These are phyloP conservation scores for Colletotrichum trifolii DNA, from an alignment of 2,329 filamentous ascomycete genomes.

Conservation along the genomic window DNA sequence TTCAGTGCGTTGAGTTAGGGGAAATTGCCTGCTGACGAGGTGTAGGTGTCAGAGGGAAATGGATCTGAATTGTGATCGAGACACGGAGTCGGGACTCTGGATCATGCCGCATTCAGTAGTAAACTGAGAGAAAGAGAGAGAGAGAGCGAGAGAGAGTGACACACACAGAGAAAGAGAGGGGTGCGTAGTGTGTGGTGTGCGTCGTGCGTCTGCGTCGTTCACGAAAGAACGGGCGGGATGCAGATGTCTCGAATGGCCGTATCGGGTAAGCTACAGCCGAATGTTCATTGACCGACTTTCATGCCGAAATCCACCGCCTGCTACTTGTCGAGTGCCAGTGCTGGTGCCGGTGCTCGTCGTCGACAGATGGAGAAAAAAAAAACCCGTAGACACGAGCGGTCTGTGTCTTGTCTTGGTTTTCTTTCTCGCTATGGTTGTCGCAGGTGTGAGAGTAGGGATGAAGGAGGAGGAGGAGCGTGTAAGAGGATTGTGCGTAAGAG, in stretches of 20 bases:
- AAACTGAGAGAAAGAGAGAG: neutral
- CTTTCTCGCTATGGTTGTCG: constrained; percentile 27
- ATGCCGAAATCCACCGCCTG: constrained; percentile 1
- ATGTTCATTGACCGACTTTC: constrained; percentile 4
- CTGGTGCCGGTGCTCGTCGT: neutral
- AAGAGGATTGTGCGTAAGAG: constrained; percentile 31
- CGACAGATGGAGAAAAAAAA: neutral
- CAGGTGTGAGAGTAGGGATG: constrained; percentile 31
- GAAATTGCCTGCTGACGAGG: constrained; percentile 1
- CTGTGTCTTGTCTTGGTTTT: constrained; percentile 32
- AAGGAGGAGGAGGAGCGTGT: constrained; percentile 36
- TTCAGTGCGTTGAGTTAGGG: constrained; percentile 3
- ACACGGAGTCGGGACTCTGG: constrained; percentile 30
- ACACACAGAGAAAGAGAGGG: neutral
- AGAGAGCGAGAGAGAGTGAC: no score
- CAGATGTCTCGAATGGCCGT: constrained; percentile 33
- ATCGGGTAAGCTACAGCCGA: constrained; percentile 27
- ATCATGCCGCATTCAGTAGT: constrained; percentile 33
- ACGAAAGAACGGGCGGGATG: constrained; percentile 26
- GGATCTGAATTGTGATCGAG: constrained; percentile 15
- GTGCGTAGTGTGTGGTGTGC: neutral
- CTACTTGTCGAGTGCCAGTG: neutral
- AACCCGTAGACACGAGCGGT: constrained; percentile 11
- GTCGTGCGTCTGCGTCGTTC: neutral
- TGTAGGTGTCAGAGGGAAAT: constrained; percentile 22